A percentile compares a stretch with the other conserved stretches of the same genome.
phyloP scores from a whole-genome alignment of 352 stramenopile species.

The Phytophthora meadii region DNA sequence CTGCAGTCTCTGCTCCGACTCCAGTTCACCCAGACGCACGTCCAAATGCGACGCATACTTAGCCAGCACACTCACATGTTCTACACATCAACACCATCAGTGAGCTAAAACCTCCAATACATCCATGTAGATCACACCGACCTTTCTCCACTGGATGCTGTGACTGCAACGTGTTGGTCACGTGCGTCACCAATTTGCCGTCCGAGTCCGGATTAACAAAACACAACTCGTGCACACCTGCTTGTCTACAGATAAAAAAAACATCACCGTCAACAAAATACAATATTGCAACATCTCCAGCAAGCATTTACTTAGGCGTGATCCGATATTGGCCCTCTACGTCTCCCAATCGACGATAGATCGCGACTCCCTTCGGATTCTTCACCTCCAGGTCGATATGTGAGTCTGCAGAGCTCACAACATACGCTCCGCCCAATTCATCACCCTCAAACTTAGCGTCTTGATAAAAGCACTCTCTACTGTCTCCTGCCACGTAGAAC shows the following conservation, averaged over 20 bases:
- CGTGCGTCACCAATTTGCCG: constrained; percentile 81
- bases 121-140: constrained; percentile 7
- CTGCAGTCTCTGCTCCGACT: constrained; percentile 80
- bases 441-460: constrained; percentile 76
- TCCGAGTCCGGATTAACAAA: constrained; percentile 80
- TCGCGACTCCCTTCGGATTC: constrained; percentile 59
- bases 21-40: constrained; percentile 77
- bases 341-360: constrained; percentile 67
- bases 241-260: constrained; percentile 36
- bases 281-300: not conserved
- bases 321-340: constrained; percentile 79
- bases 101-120: not conserved
- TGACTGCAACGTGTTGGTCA: constrained; percentile 81
- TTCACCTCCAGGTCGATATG: constrained; percentile 82
- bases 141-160: constrained; percentile 83
- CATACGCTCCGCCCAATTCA: constrained; percentile 67
- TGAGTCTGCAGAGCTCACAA: constrained; percentile 76
- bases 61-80: constrained; percentile 80
- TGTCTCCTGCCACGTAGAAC: constrained; percentile 62
- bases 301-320: constrained; percentile 52
- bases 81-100: constrained; percentile 31
- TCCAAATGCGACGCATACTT: constrained; percentile 87
- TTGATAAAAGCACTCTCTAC: constrained; percentile 72
- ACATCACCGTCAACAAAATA: not conserved
- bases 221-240: constrained; percentile 72